These are phyloP conservation scores for Pseudovirgaria hyperparasitica DNA, from an alignment of 2,329 filamentous ascomycete genomes.

Conservation along the genomic window DNA sequence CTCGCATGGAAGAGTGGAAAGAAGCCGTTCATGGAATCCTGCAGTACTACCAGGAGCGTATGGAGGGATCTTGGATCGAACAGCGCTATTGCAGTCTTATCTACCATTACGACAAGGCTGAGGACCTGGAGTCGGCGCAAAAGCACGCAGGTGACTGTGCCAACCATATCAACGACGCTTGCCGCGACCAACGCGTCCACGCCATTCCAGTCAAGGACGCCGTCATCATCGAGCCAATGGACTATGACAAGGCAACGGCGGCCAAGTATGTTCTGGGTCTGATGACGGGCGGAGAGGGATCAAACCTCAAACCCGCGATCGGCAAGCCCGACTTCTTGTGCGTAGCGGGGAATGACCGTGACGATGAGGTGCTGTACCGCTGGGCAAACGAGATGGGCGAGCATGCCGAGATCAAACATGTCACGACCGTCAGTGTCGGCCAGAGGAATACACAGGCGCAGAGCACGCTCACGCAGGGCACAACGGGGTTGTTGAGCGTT, in stretches of 20 bases:
- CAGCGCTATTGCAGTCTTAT: constrained; percentile 84
- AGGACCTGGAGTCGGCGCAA: constrained; percentile 61
- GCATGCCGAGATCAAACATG: constrained; percentile 38
- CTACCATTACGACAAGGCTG: constrained; percentile 77
- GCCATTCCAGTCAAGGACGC: constrained; percentile 70
- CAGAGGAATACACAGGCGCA: constrained; percentile 79
- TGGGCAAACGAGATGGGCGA: constrained; percentile 74
- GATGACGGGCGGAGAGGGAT: constrained; percentile 9
- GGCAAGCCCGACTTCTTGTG: constrained; percentile 63
- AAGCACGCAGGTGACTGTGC: constrained; percentile 82
- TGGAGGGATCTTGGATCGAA: constrained; percentile 77
- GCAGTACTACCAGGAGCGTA: constrained; percentile 79
- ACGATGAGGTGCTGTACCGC: constrained; percentile 86
- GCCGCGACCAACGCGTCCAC: constrained; percentile 69
- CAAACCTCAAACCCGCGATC: constrained; percentile 2
- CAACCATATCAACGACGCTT: constrained; percentile 90
- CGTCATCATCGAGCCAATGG: constrained; percentile 71
- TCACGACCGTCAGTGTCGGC: constrained; percentile 77
- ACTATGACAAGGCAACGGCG: constrained; percentile 81
- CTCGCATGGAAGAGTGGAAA: constrained; percentile 67
- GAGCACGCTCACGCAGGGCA: constrained; percentile 77
- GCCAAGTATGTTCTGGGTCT: constrained; percentile 57
- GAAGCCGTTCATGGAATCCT: constrained; percentile 70
- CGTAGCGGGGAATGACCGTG: constrained; percentile 79
- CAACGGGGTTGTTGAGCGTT: constrained; percentile 55